These are phyloP conservation scores for Aureobasidium pullulans DNA, from an alignment of 2,329 filamentous ascomycete genomes.

Conservation along the genomic window DNA sequence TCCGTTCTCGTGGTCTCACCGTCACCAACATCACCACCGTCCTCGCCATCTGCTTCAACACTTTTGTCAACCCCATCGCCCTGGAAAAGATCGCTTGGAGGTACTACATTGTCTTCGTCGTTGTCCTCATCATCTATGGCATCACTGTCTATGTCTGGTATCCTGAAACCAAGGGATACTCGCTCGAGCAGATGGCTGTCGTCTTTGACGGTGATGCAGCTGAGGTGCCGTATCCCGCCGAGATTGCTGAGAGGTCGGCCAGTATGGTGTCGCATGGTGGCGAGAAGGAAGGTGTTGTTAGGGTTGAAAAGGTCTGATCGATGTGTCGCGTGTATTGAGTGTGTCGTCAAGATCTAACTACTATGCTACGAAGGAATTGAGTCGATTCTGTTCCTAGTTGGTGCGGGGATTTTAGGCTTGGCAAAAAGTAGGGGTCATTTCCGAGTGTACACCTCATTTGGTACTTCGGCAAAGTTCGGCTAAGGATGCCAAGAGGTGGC, in stretches of 20 bases:
- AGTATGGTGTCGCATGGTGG: constrained; percentile 9
- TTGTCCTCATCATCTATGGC: constrained; percentile 37
- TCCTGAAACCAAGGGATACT: constrained; percentile 14
- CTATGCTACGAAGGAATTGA: too few species aligned
- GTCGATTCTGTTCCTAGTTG: too few species aligned
- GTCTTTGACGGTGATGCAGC: constrained; percentile 15
- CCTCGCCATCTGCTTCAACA: constrained; percentile 51
- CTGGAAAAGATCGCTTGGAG: constrained; percentile 35
- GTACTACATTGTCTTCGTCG: constrained; percentile 44
- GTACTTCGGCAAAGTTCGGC: too few species aligned
- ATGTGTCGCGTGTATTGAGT: too few species aligned
- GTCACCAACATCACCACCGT: neutral
- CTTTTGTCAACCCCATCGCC: constrained; percentile 45
- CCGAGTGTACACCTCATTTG: too few species aligned
- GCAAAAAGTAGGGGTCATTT: too few species aligned
- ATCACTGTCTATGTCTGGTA: constrained; percentile 19
- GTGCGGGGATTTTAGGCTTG: too few species aligned
- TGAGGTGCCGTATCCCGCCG: constrained; percentile 14
- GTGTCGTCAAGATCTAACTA: too few species aligned
- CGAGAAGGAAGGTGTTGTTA: constrained; percentile 13
- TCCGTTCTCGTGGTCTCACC: constrained; percentile 48
- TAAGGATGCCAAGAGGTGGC: too few species aligned
- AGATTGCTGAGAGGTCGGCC: constrained; percentile 14
- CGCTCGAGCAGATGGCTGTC: constrained; percentile 13
- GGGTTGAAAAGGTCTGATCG: constrained; percentile 6